Evolutionary conservation across 2,329 filamentous ascomycete genomes (phyloP).

Genomic region (Aspergillaceae sp.): DNA sequence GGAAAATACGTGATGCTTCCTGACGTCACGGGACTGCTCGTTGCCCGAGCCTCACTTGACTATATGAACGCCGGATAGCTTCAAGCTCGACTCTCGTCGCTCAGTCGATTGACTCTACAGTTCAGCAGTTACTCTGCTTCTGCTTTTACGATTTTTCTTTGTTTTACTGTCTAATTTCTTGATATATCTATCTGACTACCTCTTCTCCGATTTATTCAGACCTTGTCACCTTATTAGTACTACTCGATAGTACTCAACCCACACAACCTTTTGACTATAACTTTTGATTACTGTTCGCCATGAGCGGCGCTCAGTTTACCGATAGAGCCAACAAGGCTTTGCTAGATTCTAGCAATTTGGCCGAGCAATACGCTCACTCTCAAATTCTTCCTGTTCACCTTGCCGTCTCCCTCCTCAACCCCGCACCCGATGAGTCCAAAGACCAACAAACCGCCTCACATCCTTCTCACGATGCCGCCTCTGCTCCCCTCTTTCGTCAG

Average conservation of each 20-base stretch:
- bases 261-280: neutral
- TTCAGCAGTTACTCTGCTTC: too few species aligned
- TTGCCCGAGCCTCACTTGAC: slow-evolving; percentile 4
- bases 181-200: too few species aligned
- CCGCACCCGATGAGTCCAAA: slow-evolving; percentile 54
- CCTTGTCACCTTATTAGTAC: slow-evolving; percentile 2
- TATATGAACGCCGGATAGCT: too few species aligned
- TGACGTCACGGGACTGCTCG: slow-evolving; percentile 11
- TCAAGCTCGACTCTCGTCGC: too few species aligned
- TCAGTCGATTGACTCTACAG: too few species aligned
- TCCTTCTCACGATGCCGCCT: slow-evolving; percentile 53
- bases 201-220: too few species aligned
- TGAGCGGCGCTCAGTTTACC: slow-evolving; percentile 62
- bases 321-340: slow-evolving; percentile 86
- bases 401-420: slow-evolving; percentile 50
- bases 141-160: too few species aligned
- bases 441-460: slow-evolving; percentile 65
- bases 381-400: slow-evolving; percentile 88
- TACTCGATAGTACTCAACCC: too few species aligned
- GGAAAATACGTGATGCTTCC: slow-evolving; percentile 25
- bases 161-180: too few species aligned
- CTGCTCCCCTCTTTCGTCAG: slow-evolving; percentile 79
- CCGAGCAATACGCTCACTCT: slow-evolving; percentile 81
- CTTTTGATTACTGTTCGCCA: slow-evolving; percentile 11
- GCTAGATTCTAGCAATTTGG: slow-evolving; percentile 77